Base-by-base conservation (phyloP, 768 basidiomycete species). In the Phaffia tasmanica region DNA sequence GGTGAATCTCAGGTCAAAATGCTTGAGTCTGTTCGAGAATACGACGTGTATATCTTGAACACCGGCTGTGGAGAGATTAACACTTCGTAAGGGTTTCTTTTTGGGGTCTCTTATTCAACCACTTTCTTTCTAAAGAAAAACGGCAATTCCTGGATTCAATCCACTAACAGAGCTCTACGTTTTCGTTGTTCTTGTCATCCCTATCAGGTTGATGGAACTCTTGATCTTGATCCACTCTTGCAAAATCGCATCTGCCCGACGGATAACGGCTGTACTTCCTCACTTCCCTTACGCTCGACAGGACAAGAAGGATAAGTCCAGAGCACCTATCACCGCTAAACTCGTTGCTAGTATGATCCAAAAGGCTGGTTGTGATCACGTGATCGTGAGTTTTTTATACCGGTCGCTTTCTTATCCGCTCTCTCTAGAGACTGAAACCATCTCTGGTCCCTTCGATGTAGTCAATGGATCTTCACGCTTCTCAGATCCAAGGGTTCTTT, bases 401-500 rank as follows among this genome's bases (percentile, higher is more conserved):
- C 54, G 21, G 47, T n/a, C n/a, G 15, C 42, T 25, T 18, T n/a
- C 42, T 62, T 11, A 6, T 35, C 29, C 21, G 35, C 14, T 46
- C 15, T n/a, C 48, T 51, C 16, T 51, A 6, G 46, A 32, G 25
- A 57, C 65, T 21, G n/a, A n/a, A 30, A 14, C 50, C 25, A 27
- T 3, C 46, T 50, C 47, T 5, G n/a, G n/a, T 16, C 35, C 47
- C 46, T n/a, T 35, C 19, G 15, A 14, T 35, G 18, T 63, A 76
- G 75, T 97, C 94, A n/a, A 94, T 98, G 87, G 93, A 98, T 76
- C 79, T 98, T 60, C 94, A 97, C 74, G 93, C 94, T 51, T 88
- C 87, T 72, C 94, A 98, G 79, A 98, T 97, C 68, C 94, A 98
- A 75, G 94, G 94, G 8, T 98, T 98, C 81, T 98, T 98, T 76